Base-by-base conservation (phyloP, 2,329 filamentous ascomycete species). In the Apiospora malaysiana region DNA sequence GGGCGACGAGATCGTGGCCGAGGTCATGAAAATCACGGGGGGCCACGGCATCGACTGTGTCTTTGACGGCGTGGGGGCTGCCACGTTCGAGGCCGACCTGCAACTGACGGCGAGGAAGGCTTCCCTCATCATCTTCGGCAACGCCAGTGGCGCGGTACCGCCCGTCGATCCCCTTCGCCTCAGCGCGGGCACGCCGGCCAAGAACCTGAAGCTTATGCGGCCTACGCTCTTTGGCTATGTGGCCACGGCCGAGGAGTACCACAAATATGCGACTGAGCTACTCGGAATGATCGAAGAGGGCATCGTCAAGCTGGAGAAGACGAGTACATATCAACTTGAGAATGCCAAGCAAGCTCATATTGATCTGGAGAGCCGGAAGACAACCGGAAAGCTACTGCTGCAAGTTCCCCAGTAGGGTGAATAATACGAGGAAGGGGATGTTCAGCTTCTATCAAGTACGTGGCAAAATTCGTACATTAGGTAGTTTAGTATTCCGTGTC, bases 31-130 rank as follows among this genome's bases (percentile, higher is more conserved):
- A 78, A 90, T 93, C 67, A 97, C 94, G 0, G 88, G 85, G 1
- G 92, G 92, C 0, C 83, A 90, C 72, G 95, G 95, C 9, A 91
- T 92, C 2, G 88, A 90, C 73, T 94, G 91, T 12, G 92, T 97
- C 40, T 97, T 94, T 79, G 94, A 97, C 79, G 93, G 93, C 7
- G 93, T 97, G 2, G 95, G 94, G 16, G 94, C 94, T 83, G 87
- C 87, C 67, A 97, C 95, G 0, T 97, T 96, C 82, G 93, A 97
- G 75, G 86, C 89, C 25, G 92, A 91, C 77, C 80, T 97, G 74
- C 89, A 94, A 74, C 88, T 90, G 75, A 86, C 95, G 69, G 92
- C 91, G 75, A 81, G 91, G 73, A 97, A 97, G 84, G 95, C 94
- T 6, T 92, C 86, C 1, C 82, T 97, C 76, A 87, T 94, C 37